Conservation (phyloP, 2,329 filamentous ascomycete genomes). For the Colletotrichum sp. region DNA sequence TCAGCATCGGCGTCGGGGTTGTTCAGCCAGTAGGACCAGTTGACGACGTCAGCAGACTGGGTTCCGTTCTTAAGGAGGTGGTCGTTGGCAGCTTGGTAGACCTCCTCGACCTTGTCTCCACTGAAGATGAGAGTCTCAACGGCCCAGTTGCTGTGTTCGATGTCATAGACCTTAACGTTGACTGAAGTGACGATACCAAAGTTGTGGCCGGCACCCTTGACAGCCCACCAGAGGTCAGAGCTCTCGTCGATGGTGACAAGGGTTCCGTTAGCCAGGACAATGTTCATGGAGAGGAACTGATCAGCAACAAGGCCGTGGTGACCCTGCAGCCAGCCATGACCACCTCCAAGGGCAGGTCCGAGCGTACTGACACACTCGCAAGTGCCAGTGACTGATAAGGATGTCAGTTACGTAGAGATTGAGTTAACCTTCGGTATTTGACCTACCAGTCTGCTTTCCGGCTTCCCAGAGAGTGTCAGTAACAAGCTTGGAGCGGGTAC, state of each 20-base stretch:
- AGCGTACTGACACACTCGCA: slow-evolving; percentile 58
- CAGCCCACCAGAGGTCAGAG: slow-evolving; percentile 62
- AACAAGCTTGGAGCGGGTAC: slow-evolving; percentile 49
- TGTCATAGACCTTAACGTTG: slow-evolving; percentile 53
- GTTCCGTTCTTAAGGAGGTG: slow-evolving; percentile 46
- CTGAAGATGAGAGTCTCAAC: slow-evolving; percentile 49
- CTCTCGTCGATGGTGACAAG: slow-evolving; percentile 40
- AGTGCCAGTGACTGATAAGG: slow-evolving; percentile 46
- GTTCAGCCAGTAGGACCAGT: slow-evolving; percentile 55
- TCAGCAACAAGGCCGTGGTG: slow-evolving; percentile 58
- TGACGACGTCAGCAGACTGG: slow-evolving; percentile 48
- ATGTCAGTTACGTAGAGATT: neutral
- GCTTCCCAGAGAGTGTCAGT: slow-evolving; percentile 53
- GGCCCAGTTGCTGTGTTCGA: slow-evolving; percentile 42
- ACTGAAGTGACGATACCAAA: slow-evolving; percentile 62
- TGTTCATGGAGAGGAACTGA: slow-evolving; percentile 54
- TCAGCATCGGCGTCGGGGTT: slow-evolving; percentile 44
- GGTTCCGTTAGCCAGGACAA: slow-evolving; percentile 56
- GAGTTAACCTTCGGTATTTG: neutral
- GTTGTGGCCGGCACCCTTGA: slow-evolving; percentile 64
- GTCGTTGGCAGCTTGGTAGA: slow-evolving; percentile 52
- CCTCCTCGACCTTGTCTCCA: slow-evolving; percentile 52
- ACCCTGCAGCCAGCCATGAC: slow-evolving; percentile 60
- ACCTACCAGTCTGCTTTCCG: slow-evolving; percentile 53
- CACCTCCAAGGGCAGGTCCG: slow-evolving; percentile 61